These are phyloP conservation scores for Candida frijolesensis DNA, from an alignment of 1,139 yeast species.

Conservation along the genomic window DNA sequence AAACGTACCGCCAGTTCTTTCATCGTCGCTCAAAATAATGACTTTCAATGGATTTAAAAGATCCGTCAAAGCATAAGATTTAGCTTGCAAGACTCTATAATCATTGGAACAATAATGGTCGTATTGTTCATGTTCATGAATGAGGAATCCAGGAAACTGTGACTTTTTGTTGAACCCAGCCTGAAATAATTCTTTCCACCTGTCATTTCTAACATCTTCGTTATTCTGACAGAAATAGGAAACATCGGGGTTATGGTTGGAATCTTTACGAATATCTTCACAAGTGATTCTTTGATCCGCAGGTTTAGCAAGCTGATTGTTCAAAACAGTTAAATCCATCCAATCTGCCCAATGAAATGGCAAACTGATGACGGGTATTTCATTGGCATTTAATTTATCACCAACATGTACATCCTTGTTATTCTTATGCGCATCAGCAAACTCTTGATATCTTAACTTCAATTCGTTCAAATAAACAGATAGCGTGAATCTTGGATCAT, in stretches of 20 bases:
- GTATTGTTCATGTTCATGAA: conserved; percentile 29
- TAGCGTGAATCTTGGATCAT: conserved; percentile 52
- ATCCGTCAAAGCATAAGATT: conserved; percentile 30
- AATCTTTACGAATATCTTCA: conserved; percentile 20
- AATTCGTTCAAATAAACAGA: conserved; percentile 41
- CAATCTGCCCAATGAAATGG: conserved; percentile 40
- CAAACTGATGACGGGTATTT: conserved; percentile 11
- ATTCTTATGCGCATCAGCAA: background rate
- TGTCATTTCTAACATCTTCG: conserved; percentile 21
- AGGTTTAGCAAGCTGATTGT: conserved; percentile 36
- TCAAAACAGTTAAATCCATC: conserved; percentile 32
- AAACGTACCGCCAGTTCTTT: conserved; percentile 25
- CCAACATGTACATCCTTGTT: conserved; percentile 11
- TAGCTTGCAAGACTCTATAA: conserved; percentile 30
- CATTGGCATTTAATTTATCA: conserved; percentile 9
- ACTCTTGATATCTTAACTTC: conserved; percentile 14
- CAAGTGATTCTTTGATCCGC: conserved; percentile 24
- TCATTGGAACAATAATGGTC: conserved; percentile 31
- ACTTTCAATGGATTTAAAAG: conserved; percentile 35
- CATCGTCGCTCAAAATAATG: conserved; percentile 24
- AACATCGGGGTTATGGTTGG: conserved; percentile 24
- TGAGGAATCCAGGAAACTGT: conserved; percentile 32
- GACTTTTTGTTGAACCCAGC: conserved; percentile 22
- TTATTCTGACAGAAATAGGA: conserved; percentile 25
- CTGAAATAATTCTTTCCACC: conserved; percentile 18